phyloP scores from a whole-genome alignment of 140 eudicot species.

The Oenanthe javanica region DNA sequence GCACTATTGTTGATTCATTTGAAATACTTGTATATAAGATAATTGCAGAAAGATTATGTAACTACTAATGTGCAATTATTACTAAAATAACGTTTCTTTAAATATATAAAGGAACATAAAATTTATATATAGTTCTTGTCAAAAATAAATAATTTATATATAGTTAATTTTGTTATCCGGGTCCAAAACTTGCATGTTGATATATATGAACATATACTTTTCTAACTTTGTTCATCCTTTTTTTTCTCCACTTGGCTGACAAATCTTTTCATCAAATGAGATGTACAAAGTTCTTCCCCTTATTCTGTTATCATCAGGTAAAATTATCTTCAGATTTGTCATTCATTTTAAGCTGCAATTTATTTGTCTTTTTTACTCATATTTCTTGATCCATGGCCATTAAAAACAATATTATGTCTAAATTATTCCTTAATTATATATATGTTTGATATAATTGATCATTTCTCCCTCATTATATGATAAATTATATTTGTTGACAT shows the following conservation, averaged over 20 bases:
- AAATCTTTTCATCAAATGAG: not conserved
- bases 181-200: not conserved
- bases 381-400: not conserved
- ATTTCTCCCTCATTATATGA: not conserved
- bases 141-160: not conserved
- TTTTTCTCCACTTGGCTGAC: not conserved
- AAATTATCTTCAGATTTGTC: constrained; percentile 4
- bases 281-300: not conserved
- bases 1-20: too few relatives aligned
- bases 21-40: too few relatives aligned
- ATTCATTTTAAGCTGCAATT: constrained; percentile 5
- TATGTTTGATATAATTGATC: not conserved
- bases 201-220: too few relatives aligned
- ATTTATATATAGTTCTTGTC: too few relatives aligned
- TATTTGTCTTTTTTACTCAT: not conserved
- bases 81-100: not conserved
- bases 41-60: too few relatives aligned
- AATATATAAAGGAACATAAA: not conserved
- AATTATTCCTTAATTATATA: not conserved
- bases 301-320: constrained; percentile 12
- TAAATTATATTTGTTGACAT: not conserved
- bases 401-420: not conserved
- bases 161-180: not conserved
- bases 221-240: not conserved
- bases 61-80: not conserved